Evolutionary conservation across 192 early-diverging fungal genomes (phyloP).

Genomic region (Podila minutissima): DNA sequence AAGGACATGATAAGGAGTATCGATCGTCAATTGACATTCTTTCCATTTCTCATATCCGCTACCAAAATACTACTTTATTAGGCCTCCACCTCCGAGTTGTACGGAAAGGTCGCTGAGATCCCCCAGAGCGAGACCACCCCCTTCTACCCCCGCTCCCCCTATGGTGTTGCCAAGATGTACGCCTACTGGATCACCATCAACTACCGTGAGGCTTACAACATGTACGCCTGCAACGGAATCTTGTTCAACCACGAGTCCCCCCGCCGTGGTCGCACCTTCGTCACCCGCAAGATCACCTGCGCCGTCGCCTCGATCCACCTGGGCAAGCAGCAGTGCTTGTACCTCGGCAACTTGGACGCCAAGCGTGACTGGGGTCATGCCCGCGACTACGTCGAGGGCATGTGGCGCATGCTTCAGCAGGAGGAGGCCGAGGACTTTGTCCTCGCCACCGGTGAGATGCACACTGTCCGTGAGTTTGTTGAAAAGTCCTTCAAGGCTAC

Average conservation of each 20-base stretch:
- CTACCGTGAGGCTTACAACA: conserved; percentile 77
- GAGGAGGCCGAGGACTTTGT: conserved; percentile 74
- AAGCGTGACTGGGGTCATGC: conserved; percentile 85
- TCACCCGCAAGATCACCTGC: conserved; percentile 76
- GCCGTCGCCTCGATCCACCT: conserved; percentile 76
- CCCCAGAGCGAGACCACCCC: conserved; percentile 80
- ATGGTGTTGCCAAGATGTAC: conserved; percentile 80
- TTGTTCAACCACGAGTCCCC: conserved; percentile 80
- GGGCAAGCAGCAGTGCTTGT: conserved; percentile 68
- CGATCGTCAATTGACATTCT: background rate
- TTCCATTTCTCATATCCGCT: background rate
- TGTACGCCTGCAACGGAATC: conserved; percentile 81
- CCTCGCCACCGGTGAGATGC: conserved; percentile 78
- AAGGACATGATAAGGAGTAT: background rate
- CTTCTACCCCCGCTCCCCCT: conserved; percentile 80
- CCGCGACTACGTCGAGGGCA: conserved; percentile 75
- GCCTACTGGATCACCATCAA: conserved; percentile 81
- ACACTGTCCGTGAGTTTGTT: conserved; percentile 74
- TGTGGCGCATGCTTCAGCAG: conserved; percentile 84
- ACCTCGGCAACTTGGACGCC: conserved; percentile 76
- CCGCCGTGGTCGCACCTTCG: conserved; percentile 75
- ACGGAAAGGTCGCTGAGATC: conserved; percentile 77
- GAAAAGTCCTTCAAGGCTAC: conserved; percentile 74
- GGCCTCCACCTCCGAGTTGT: conserved; percentile 78
- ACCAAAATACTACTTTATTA: conserved; percentile 37